Conservation (phyloP, 208 protist genomes). For the Entamoeba histolytica region DNA sequence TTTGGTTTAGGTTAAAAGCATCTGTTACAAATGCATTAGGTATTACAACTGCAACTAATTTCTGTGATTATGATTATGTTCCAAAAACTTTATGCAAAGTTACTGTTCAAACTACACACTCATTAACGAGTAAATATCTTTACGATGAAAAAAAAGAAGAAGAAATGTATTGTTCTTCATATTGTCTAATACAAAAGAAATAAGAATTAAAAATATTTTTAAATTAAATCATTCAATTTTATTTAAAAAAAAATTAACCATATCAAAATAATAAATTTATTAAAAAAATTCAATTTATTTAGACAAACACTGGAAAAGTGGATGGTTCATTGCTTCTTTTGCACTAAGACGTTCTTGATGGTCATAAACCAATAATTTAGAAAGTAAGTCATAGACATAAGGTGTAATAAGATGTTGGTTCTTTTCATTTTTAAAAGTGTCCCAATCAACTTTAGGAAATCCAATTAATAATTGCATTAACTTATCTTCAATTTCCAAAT, state of each 20-base stretch:
- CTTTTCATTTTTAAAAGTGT: conserved; percentile 45
- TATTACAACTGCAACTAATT: background rate
- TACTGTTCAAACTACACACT: background rate
- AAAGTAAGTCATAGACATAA: conserved; percentile 87
- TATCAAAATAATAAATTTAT: too few species aligned
- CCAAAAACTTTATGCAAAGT: background rate
- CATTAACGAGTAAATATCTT: background rate
- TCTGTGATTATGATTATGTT: background rate
- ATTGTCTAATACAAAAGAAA: background rate
- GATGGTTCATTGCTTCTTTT: conserved; percentile 82
- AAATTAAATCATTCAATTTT: too few species aligned
- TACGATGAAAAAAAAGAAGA: background rate
- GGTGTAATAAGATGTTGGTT: conserved; percentile 76
- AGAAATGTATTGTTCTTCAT: background rate
- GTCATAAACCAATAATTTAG: conserved; percentile 83
- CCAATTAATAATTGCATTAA: background rate
- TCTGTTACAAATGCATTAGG: background rate
- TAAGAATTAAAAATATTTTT: too few species aligned
- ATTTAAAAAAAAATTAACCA: too few species aligned
- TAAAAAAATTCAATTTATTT: background rate
- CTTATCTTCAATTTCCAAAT: background rate
- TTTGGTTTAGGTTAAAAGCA: background rate
- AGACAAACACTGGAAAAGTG: background rate
- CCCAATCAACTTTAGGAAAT: background rate
- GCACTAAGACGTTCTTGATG: conserved; percentile 79